Conservation (phyloP, 2,329 filamentous ascomycete species). For the Scopulariopsis brevicaulis region DNA sequence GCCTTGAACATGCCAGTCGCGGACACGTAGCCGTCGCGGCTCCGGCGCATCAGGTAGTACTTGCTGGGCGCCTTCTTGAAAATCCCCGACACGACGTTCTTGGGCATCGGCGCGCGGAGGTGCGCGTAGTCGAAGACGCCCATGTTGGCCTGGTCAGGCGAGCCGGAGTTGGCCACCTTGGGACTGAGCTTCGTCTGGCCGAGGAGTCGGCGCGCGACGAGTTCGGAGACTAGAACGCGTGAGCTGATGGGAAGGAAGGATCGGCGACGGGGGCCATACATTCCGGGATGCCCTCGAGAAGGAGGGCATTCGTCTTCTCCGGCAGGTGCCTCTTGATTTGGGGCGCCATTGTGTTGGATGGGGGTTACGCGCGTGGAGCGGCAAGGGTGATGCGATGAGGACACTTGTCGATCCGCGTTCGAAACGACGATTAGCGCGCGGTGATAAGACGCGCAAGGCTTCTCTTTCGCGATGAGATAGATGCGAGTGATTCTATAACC, state of each 20-base stretch:
- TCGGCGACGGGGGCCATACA: constrained; percentile 7
- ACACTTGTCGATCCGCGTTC: constrained; percentile 1
- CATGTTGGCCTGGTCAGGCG: constrained; percentile 61
- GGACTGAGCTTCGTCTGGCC: constrained; percentile 86
- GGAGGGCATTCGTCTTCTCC: constrained; percentile 46
- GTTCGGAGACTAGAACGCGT: constrained; percentile 46
- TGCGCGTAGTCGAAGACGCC: constrained; percentile 94
- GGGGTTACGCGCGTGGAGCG: neutral
- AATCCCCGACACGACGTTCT: constrained; percentile 84
- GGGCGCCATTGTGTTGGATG: constrained; percentile 15
- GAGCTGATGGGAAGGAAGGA: neutral
- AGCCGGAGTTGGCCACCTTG: constrained; percentile 66
- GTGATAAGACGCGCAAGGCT: neutral
- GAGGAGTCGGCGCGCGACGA: constrained; percentile 75
- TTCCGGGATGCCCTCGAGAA: constrained; percentile 46
- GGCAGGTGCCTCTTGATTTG: constrained; percentile 34
- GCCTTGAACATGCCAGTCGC: constrained; percentile 91
- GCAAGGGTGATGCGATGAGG: neutral
- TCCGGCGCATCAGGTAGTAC: constrained; percentile 93
- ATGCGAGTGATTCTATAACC: neutral
- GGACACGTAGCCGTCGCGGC: constrained; percentile 73
- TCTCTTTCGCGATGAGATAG: neutral
- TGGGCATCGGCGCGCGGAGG: constrained; percentile 81
- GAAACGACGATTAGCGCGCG: neutral
- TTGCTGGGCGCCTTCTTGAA: constrained; percentile 83